Base-by-base conservation (phyloP, 768 basidiomycete species). In the Lentinula aciculospora region DNA sequence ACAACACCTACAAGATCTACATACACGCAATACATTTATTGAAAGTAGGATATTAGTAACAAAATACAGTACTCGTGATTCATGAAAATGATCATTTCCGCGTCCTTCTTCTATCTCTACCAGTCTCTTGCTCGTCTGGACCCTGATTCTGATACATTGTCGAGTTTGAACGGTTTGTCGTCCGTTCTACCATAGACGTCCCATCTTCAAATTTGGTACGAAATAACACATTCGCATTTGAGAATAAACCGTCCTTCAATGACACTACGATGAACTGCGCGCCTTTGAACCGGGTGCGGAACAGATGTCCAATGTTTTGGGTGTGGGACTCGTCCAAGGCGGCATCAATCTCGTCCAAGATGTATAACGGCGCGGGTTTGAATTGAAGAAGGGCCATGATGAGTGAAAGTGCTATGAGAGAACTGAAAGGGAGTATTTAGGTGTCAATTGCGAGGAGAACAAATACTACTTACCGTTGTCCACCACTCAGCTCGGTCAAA, bases 331-430 rank as follows among this genome's bases (percentile, higher is more conserved):
- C 76, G 72, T 99, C 97, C 27, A 98, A 81, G 7, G 96, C 96
- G 0, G 97, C 95, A 70, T 98, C 97, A 61, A 99, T 96, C 72
- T 99, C 97, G 73, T 99, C 97, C 8, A 99, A 82, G 68, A 99
- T 99, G 71, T 98, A 98, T 93, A 98, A 94, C 2, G 94, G 96
- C 15, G 96, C 95, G 7, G 96, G 95, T 67, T 98, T 98, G 81
- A 98, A 98, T 69, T 98, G 94, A n/a, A 98, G 84, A 17, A 99
- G 83, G 0, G 97, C 90, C 94, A 99, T 96, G 76, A 98, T 98
- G 37, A 99, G 80, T 12, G 96, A 98, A 0, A 99, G 82, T 0
- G 97, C 97, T 66, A 99, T 98, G 62, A 99, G 81, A 0, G 97
- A 99, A 62, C 95, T 98, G 64, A 9, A 23, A 40, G 37, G 29